A percentile compares a stretch with the other conserved stretches of the same genome.
These are phyloP conservation scores for Pythium sp. DNA, from an alignment of 352 stramenopile species.

Conservation along the genomic window DNA sequence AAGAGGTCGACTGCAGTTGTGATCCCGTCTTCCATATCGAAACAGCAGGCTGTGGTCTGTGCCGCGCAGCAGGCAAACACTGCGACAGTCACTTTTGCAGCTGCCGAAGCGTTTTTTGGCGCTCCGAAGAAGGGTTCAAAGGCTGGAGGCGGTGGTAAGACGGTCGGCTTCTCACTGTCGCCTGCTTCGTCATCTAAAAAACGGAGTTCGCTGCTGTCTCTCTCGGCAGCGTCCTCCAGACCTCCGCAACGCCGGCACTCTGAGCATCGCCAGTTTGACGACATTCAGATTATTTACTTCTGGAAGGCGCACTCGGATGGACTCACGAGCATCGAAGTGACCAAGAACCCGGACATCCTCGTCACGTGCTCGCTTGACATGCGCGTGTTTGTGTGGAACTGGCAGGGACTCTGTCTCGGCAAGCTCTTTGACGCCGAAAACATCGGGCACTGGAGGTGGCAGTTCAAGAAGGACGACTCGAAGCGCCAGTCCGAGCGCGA, in stretches of 20 bases:
- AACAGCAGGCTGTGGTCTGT: background rate
- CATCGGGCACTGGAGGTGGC: constrained; percentile 39
- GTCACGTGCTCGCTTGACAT: constrained; percentile 65
- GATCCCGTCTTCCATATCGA: background rate
- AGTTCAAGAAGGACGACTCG: constrained; percentile 52
- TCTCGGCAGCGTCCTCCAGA: background rate
- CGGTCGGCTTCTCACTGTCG: background rate
- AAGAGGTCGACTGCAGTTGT: constrained; percentile 17
- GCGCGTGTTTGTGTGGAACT: constrained; percentile 69
- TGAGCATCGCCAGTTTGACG: background rate
- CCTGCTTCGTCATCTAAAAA: constrained; percentile 1
- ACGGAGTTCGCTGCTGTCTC: constrained; percentile 8
- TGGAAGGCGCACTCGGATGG: constrained; percentile 54
- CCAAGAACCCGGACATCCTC: constrained; percentile 55
- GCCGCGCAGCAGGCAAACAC: constrained; percentile 27
- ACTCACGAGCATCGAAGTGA: constrained; percentile 57
- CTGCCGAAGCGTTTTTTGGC: constrained; percentile 41
- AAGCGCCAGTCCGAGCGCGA: constrained; percentile 44
- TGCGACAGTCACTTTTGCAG: constrained; percentile 35
- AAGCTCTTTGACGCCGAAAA: constrained; percentile 70
- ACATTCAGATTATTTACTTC: constrained; percentile 16
- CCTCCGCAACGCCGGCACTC: background rate
- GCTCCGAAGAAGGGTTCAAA: constrained; percentile 9
- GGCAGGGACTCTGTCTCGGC: constrained; percentile 52
- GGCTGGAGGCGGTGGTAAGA: constrained; percentile 19